Evolutionary conservation across 345 rosid species (phyloP).

Genomic region (Xanthoceras sorbifolium): DNA sequence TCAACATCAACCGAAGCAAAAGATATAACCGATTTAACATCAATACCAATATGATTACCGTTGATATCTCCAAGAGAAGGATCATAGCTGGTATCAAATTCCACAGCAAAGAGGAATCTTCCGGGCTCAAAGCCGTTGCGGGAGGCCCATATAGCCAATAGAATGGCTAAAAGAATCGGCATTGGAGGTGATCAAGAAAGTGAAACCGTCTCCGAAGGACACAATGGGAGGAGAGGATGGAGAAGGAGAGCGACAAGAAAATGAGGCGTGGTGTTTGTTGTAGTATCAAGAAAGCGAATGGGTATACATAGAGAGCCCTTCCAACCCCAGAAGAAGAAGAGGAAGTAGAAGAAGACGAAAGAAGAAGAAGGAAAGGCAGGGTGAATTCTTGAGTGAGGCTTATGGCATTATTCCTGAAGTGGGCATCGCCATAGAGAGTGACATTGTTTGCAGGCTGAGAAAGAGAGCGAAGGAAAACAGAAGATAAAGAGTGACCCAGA

Average conservation of each 20-base stretch:
- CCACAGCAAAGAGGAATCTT: constrained; percentile 71
- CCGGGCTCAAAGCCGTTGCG: constrained; percentile 42
- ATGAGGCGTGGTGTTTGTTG: constrained; percentile 56
- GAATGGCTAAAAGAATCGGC: constrained; percentile 64
- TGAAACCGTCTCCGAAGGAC: constrained; percentile 79
- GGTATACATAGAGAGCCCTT: constrained; percentile 59
- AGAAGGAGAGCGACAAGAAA: constrained; percentile 68
- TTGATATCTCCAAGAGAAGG: constrained; percentile 57
- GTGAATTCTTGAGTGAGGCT: constrained; percentile 61
- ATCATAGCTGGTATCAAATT: constrained; percentile 69
- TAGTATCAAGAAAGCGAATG: constrained; percentile 60
- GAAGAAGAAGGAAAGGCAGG: constrained; percentile 36
- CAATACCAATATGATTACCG: constrained; percentile 69
- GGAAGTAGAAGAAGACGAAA: constrained; percentile 38
- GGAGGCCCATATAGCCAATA: constrained; percentile 70
- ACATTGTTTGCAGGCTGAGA: constrained; percentile 42
- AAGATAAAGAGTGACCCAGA: constrained; percentile 42
- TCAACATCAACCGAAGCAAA: constrained; percentile 53
- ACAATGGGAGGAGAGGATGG: constrained; percentile 48
- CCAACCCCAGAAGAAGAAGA: constrained; percentile 47
- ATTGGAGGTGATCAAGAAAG: constrained; percentile 76
- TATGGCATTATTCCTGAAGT: constrained; percentile 47
- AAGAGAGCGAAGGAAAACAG: constrained; percentile 32
- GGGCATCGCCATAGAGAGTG: constrained; percentile 75
- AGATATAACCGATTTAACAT: constrained; percentile 53